phyloP scores from a whole-genome alignment of 305 asterid species.

The Fraxinus sp. region DNA sequence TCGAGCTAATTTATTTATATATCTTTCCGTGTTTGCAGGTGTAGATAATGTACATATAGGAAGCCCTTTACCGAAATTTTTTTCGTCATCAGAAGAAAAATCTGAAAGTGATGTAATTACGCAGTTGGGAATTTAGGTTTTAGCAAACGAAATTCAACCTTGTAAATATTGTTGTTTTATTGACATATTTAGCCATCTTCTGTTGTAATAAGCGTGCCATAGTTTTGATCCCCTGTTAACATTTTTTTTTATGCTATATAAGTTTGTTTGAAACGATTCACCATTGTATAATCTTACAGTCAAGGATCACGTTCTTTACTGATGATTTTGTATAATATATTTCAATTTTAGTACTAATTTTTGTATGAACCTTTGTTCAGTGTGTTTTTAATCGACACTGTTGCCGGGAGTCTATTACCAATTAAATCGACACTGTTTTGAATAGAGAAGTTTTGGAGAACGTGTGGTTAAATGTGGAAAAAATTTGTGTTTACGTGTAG shows the following conservation, averaged over 20 bases:
- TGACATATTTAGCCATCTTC: slow-evolving; percentile 12
- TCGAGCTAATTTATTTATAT: slow-evolving; percentile 8
- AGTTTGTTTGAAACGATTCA: not conserved
- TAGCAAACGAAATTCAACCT: slow-evolving; percentile 21
- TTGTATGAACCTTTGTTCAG: not conserved
- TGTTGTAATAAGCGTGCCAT: slow-evolving; percentile 22
- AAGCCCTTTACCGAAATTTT: slow-evolving; percentile 6
- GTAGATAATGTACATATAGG: slow-evolving; percentile 39
- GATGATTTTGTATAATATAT: slow-evolving; percentile 5
- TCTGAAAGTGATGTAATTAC: slow-evolving; percentile 34
- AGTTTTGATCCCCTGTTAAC: not conserved
- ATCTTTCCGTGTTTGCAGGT: slow-evolving; percentile 39
- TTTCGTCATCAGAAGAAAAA: slow-evolving; percentile 22
- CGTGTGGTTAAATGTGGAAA: not conserved
- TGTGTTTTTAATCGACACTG: not conserved
- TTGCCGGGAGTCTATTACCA: not conserved
- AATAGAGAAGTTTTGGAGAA: not conserved
- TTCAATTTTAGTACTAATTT: not conserved
- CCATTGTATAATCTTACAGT: not conserved
- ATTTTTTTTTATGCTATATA: not conserved
- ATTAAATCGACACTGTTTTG: not conserved
- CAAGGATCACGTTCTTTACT: not conserved
- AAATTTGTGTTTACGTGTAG: not conserved
- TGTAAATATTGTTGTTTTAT: slow-evolving; percentile 24
- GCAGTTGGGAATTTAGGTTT: slow-evolving; percentile 23